Base-by-base conservation (phyloP, 1,284 basidiomycete genomes). In the Ceratobasidium sp. region DNA sequence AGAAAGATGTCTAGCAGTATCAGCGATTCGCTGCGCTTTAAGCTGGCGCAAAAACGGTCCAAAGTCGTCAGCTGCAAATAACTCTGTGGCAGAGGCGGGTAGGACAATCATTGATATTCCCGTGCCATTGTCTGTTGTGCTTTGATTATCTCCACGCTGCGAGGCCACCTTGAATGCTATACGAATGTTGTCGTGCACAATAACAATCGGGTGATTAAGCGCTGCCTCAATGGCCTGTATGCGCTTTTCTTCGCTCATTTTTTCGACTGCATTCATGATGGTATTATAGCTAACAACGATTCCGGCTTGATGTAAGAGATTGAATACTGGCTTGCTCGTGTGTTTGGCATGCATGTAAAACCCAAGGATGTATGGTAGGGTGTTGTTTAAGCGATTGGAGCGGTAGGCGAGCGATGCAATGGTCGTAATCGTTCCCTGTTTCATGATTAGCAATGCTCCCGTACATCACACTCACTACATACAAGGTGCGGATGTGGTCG, bases 161-260 rank as follows among this genome's bases (percentile, higher is more conserved):
- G 55, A 42, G 12, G 27, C 22, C n/a, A 58, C 34, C 4, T 12
- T 32, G 22, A 58, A 58, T 15, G 12, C 34, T 8, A 58, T 3
- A 22, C 31, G 55, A n/a, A 58, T 58, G 25, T 58, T 58, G 55
- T 58, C 35, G 35, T 58, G 55, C 3, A 8, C 29, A n/a, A 34
- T n/a, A 22, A 58, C 29, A 25, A 58, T 45, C 15, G 38, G 52
- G 15, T 32, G 52, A 8, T 25, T 15, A 3, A 8, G 12, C 10
- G 52, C 42, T 22, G 22, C 34, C n/a, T 58, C 35, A 6, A 25
- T 22, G 15, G 43, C 29, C 13, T 3, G 15, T 17, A 7, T 29
- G 8, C 42, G 35, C n/a, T 40, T 17, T 10, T 58, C 15, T 15
- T 22, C 8, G 5, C 27, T 38, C n/a, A 58, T 32, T 2, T 40